Base-by-base conservation (phyloP, 2,329 filamentous ascomycete genomes). In the Pseudogymnoascus sp. region DNA sequence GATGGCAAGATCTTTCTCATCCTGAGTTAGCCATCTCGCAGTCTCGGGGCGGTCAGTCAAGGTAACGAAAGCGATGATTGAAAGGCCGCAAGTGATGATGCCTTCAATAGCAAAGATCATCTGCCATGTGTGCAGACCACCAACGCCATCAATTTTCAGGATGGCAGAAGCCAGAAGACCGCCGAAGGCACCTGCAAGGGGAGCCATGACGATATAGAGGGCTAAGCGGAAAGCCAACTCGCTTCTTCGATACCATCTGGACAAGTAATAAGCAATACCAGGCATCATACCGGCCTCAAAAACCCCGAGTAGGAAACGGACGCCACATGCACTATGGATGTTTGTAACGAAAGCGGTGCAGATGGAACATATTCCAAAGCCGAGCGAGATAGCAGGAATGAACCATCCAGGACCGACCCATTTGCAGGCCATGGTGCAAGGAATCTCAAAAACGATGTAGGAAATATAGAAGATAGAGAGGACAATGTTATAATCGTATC, bases 51-150 rank as follows among this genome's bases (percentile, higher is more conserved):
- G 80, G 70, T 91, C 88, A 0, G 87, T 89, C 16, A 90, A 74
- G 0, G 84, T 86, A 67, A 86, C 66, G 70, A 89, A 88, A 1
- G 82, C 74, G 36, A 90, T 76, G 1, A 89, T n/a, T 0, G 81
- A 78, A 0, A 90, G 72, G 0, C 78, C 77, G 64, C 65, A 65
- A 76, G 83, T 85, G 66, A 88, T 82, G 67, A 89, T 83, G 19
- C 87, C 87, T 70, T 90, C 87, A n/a, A 90, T 84, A 3, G 80
- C 81, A 62, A 90, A 90, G 60, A 90, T 88, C 85, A 89, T 88
- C 6, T 86, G 77, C 87, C 87, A 90, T 4, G 73, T 75, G 23
- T 75, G 75, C 0, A 89, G 73, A 3, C 76, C 71, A 5, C 84
- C 86, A 64, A 89, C 84, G 63, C 77, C 72, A 61, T 82, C 74